Base-by-base conservation (phyloP, 1,284 basidiomycete genomes). In the Paramarasmius palmivorus region DNA sequence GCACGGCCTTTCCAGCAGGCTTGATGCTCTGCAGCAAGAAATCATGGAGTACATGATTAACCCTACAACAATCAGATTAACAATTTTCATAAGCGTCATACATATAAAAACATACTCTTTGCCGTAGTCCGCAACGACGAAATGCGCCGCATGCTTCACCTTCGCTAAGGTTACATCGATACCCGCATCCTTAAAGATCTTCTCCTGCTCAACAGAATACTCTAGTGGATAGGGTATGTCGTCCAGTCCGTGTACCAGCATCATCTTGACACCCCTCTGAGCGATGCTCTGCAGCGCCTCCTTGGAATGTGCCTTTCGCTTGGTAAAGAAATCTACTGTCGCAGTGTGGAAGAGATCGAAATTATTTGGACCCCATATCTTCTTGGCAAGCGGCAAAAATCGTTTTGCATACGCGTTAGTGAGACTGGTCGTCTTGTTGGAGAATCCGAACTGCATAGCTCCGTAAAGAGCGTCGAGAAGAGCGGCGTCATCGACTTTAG, bases 401-500 rank as follows among this genome's bases (percentile, higher is more conserved):
- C 20, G 20, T 15, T 20, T 22, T 0, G 52, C 61, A 22, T 60
- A 72, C 66, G 69, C 65, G 39, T 59, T 57, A 10, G 63, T 57
- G 8, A 71, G 52, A 10, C 51, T 52, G 3, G 56, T 53, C 17
- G 51, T 45, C 15, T 59, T 42, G 25, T 64, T 60, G 52, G 66
- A 71, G 47, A 71, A 70, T 2, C 60, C 69, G 12, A 75, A 63
- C 47, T 73, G 68, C 4, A 69, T 39, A 9, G 63, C 62, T 14
- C 70, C 68, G 29, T 57, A 59, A 4, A 68, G 53, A 2, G 68
- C 63, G 42, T 72, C 69, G 2, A 57, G 59, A 7, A 70, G 50
- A 7, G 67, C 68, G 17, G 57, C 55, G 14, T 65, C 37, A 47
- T 61, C 44, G 4, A 39, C 36, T 14, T 36, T 20, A 20, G 54